Evolutionary conservation across 768 basidiomycete genomes (phyloP).

Genomic region (Coprinopsis marcescibilis): DNA sequence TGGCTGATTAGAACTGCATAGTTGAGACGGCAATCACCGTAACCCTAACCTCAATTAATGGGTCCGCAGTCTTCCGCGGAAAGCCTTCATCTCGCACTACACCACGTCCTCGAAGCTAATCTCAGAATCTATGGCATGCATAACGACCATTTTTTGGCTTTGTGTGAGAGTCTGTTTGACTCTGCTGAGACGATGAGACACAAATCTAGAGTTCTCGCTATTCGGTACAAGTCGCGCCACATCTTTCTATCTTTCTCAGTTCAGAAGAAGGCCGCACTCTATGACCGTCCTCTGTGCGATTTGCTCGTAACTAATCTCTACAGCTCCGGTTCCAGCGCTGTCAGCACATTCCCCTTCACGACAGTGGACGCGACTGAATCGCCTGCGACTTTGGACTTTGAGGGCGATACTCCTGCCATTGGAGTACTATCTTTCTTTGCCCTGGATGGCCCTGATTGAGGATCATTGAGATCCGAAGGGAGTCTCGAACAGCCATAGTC

Average conservation of each 20-base stretch:
- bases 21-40: conserved; percentile 31
- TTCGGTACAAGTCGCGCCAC: too few relatives aligned
- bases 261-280: not conserved
- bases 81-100: too few relatives aligned
- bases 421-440: not conserved
- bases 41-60: conserved; percentile 25
- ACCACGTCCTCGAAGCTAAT: too few relatives aligned
- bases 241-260: not conserved
- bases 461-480: conserved; percentile 1
- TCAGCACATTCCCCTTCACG: not conserved
- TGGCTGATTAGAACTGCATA: conserved; percentile 39
- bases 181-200: too few relatives aligned
- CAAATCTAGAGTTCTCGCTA: too few relatives aligned
- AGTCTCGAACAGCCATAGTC: too few relatives aligned
- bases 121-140: too few relatives aligned
- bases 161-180: too few relatives aligned
- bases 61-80: too few relatives aligned
- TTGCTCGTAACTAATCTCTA: not conserved
- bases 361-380: not conserved
- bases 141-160: too few relatives aligned
- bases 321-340: conserved; percentile 8
- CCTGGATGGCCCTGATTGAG: not conserved
- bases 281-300: not conserved
- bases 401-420: too few relatives aligned
- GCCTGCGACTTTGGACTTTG: too few relatives aligned